Base-by-base conservation (phyloP, 2,329 filamentous ascomycete species). In the Eutypa lata region DNA sequence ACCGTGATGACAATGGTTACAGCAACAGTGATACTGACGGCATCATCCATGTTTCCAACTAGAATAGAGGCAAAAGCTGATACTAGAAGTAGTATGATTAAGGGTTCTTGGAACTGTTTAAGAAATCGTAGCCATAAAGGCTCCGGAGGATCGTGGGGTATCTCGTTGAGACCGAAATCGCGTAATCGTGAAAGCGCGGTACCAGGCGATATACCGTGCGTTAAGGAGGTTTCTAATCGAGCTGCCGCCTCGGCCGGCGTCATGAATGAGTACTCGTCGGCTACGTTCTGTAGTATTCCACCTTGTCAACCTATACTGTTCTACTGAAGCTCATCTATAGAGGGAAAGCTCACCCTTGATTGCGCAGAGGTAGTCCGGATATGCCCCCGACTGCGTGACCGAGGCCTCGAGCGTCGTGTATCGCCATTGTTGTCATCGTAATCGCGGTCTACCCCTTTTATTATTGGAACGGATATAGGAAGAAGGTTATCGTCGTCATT, bases 1-100 rank as follows among this genome's bases (percentile, higher is more conserved):
- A 99, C 94, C 0, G 88, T 89, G 22, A 99, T 92, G 6, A 99
- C 94, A 62, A 99, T 99, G 24, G 92, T 96, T 21, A 99, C 94
- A 2, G 94, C 94, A 31, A 96, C 86, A 0, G 93, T 89, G 66
- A 99, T 99, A 71, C 93, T 97, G 63, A 99, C 76, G 6, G 93
- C 93, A 74, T 99, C 95, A 64, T 97, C 93, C 67, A 87, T 86
- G 67, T 99, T 99, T 49, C 92, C 91, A 71, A 99, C 88, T 43
- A 97, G 72, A 47, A 97, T 83, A 0, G 93, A 97, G 38, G 96
- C 88, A 18, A 82, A 87, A 0, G 94, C 93, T 3, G 94, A 97
- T 7, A 85, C 89, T 21, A 99, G 82, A 16, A 99, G 81, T n/a
- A 99, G 81, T 21, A 97, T 73, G 57, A 99, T 99, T 51, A 99